phyloP scores from a whole-genome alignment of 805 yeast genomes.

The Teunomyces barrocoloradensis region DNA sequence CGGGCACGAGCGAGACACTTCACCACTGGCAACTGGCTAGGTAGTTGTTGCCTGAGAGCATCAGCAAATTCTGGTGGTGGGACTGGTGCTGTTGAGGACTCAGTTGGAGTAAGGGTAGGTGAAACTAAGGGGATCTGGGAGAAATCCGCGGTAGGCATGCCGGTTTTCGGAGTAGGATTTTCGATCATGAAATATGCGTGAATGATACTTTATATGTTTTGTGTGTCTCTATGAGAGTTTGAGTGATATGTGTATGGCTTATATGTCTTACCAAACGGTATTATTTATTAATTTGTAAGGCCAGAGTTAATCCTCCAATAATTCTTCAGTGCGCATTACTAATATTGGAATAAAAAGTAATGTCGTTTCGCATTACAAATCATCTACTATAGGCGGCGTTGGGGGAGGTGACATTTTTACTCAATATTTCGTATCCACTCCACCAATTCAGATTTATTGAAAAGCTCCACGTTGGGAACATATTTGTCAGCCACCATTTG shows the following conservation, averaged over 20 bases:
- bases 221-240: not conserved
- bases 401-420: slow-evolving; percentile 3
- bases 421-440: slow-evolving; percentile 29
- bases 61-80: slow-evolving; percentile 14
- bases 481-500: slow-evolving; percentile 50
- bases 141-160: slow-evolving; percentile 5
- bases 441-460: slow-evolving; percentile 28
- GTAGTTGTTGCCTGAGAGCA: slow-evolving; percentile 39
- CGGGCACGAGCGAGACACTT: slow-evolving; percentile 91
- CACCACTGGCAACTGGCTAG: slow-evolving; percentile 66
- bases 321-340: not conserved
- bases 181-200: not conserved
- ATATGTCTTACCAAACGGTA: not conserved
- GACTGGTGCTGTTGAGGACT: not conserved
- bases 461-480: slow-evolving; percentile 18
- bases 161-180: not conserved
- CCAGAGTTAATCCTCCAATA: not conserved
- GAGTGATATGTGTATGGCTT: not conserved
- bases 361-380: slow-evolving; percentile 2
- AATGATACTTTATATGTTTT: not conserved
- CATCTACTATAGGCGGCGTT: not conserved
- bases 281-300: not conserved
- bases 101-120: slow-evolving; percentile 10
- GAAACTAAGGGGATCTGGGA: slow-evolving; percentile 13
- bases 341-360: not conserved